Conservation (phyloP, 2,329 filamentous ascomycete species). For the Knufia fluminis region DNA sequence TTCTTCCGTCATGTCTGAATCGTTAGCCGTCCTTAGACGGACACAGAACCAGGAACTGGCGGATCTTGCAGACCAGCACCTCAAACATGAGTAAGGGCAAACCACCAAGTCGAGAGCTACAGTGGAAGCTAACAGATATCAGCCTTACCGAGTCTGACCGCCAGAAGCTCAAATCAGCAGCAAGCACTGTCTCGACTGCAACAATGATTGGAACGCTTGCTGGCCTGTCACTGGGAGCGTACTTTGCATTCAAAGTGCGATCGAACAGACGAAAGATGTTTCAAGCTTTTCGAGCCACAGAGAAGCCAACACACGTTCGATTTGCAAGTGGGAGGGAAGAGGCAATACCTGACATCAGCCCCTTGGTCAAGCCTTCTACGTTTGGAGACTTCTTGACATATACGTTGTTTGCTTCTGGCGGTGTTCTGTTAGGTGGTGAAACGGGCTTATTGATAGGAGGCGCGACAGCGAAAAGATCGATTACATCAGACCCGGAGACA, state of each 20-base stretch:
- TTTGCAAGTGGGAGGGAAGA: conserved; percentile 55
- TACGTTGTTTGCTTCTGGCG: conserved; percentile 52
- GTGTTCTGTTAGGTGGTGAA: conserved; percentile 57
- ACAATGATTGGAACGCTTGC: conserved; percentile 51
- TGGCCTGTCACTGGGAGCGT: conserved; percentile 51
- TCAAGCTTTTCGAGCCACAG: conserved; percentile 49
- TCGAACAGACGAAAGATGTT: conserved; percentile 50
- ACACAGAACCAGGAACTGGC: conserved; percentile 42
- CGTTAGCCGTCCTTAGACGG: conserved; percentile 40
- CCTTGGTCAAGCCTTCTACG: conserved; percentile 47
- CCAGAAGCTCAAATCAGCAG: conserved; percentile 47
- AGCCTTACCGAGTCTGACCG: conserved; percentile 50
- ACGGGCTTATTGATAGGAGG: conserved; percentile 49
- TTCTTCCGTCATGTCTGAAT: conserved; percentile 31
- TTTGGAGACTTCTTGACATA: conserved; percentile 55
- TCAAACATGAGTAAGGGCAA: conserved; percentile 48
- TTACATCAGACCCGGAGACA: conserved; percentile 46
- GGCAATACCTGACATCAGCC: conserved; percentile 52
- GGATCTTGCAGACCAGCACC: conserved; percentile 48
- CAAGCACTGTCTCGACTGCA: conserved; percentile 45
- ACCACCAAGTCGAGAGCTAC: too few relatives aligned
- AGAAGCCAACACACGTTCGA: conserved; percentile 53
- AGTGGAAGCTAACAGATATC: conserved; percentile 9
- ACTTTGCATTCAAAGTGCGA: conserved; percentile 49
- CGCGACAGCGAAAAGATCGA: conserved; percentile 43